These are phyloP conservation scores for Lentinula boryana DNA, from an alignment of 768 basidiomycete species.

Conservation along the genomic window DNA sequence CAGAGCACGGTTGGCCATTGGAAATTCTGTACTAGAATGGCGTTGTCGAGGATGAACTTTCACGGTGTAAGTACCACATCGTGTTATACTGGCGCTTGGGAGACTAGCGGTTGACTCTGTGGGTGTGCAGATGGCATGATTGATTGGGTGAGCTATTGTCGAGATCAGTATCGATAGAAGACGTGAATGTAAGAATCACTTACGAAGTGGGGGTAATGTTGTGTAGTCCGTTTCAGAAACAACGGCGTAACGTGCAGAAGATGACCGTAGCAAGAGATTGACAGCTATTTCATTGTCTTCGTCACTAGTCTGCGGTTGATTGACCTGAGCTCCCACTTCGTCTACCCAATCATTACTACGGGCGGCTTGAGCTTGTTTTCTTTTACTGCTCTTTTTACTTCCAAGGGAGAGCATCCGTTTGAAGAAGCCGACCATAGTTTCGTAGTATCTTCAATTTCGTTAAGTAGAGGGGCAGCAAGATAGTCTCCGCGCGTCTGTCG, in stretches of 20 bases:
- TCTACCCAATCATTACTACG: conserved; percentile 22
- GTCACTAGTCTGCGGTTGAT: conserved; percentile 18
- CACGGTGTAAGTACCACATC: conserved; percentile 63
- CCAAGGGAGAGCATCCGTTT: conserved; percentile 67
- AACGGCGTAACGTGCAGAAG: conserved; percentile 60
- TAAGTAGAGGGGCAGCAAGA: not conserved
- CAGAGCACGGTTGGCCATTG: conserved; percentile 46
- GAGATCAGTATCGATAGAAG: conserved; percentile 5
- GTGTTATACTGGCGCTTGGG: conserved; percentile 38
- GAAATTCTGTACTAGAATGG: conserved; percentile 59
- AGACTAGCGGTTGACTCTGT: conserved; percentile 47
- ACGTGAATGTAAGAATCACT: conserved; percentile 21
- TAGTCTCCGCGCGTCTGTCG: not conserved
- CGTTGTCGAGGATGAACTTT: conserved; percentile 61
- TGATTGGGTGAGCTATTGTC: conserved; percentile 58
- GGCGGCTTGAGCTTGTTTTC: conserved; percentile 14
- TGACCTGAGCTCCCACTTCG: conserved; percentile 4
- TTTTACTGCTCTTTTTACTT: conserved; percentile 55
- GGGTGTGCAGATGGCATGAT: conserved; percentile 45
- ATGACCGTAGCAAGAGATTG: conserved; percentile 58
- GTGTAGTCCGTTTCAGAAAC: conserved; percentile 51
- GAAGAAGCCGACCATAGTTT: conserved; percentile 53
- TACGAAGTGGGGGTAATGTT: conserved; percentile 65
- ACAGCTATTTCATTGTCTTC: conserved; percentile 42
- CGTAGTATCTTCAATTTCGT: not conserved